Percentiles rank a stretch among this genome's conserved stretches.
Conservation (phyloP, 768 basidiomycete genomes). For the Rhodotorula taiwanensis region DNA sequence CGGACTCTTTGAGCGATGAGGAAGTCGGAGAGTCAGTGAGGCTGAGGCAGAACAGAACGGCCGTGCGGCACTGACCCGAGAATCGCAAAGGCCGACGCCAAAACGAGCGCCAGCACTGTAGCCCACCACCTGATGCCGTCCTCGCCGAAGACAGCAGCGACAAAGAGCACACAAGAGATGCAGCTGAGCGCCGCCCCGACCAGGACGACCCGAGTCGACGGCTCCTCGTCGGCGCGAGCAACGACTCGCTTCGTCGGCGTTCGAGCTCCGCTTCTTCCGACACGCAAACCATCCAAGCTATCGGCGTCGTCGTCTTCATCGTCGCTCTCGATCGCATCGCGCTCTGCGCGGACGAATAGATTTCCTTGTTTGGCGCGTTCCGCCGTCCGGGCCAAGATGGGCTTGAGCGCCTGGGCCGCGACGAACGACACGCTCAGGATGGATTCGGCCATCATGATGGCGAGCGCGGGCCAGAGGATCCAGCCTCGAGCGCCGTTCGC, state of each 20-base stretch:
- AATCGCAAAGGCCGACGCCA: conserved; percentile 76
- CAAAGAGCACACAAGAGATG: conserved; percentile 63
- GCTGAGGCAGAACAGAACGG: neutral
- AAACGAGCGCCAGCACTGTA: conserved; percentile 69
- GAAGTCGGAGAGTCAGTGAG: neutral
- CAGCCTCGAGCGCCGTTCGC: conserved; percentile 78
- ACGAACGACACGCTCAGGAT: conserved; percentile 78
- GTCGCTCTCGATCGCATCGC: conserved; percentile 45
- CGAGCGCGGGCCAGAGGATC: conserved; percentile 94
- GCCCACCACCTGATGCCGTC: conserved; percentile 96
- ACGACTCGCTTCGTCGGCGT: too few relatives aligned
- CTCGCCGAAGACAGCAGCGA: conserved; percentile 81
- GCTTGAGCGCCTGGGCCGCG: conserved; percentile 43
- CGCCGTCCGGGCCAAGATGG: conserved; percentile 51
- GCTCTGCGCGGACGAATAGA: conserved; percentile 86
- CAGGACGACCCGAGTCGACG: conserved; percentile 73
- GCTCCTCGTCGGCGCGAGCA: conserved; percentile 47
- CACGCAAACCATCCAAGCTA: conserved; percentile 40
- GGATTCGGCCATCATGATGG: conserved; percentile 91
- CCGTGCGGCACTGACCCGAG: conserved; percentile 58
- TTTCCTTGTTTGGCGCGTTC: conserved; percentile 52
- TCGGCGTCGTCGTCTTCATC: conserved; percentile 41
- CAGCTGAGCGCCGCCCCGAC: conserved; percentile 61
- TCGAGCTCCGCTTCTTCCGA: conserved; percentile 33
- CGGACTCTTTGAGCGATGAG: conserved; percentile 57